phyloP scores from a whole-genome alignment of 2,329 filamentous ascomycete species.

The Conoideocrella luteorostrata region DNA sequence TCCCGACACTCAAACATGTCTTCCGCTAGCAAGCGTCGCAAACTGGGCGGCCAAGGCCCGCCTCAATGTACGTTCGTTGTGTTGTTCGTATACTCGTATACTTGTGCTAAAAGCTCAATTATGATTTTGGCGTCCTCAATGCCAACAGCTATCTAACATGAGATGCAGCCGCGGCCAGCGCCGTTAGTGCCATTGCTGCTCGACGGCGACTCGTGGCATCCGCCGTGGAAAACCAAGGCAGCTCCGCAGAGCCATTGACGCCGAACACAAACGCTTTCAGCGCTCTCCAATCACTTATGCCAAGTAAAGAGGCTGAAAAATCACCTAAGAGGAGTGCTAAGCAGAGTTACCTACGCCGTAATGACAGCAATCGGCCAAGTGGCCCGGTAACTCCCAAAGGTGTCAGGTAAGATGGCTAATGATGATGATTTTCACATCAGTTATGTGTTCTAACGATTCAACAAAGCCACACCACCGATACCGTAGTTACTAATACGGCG shows the following conservation, averaged over 20 bases:
- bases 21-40: constrained; percentile 28
- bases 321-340: constrained; percentile 15
- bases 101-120: too few relatives aligned
- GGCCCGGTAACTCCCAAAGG: background rate
- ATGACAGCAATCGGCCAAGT: background rate
- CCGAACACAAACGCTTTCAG: constrained; percentile 23
- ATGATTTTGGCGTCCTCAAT: too few relatives aligned
- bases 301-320: constrained; percentile 8
- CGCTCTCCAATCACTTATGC: constrained; percentile 17
- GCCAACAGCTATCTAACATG: background rate
- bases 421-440: background rate
- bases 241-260: constrained; percentile 13
- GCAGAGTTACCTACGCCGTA: constrained; percentile 2
- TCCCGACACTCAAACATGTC: constrained; percentile 14
- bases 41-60: constrained; percentile 23
- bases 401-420: background rate
- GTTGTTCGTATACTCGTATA: too few relatives aligned
- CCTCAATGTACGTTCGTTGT: constrained; percentile 26
- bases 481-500: background rate
- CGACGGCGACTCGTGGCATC: constrained; percentile 21
- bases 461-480: constrained; percentile 1
- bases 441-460: background rate
- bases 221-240: constrained; percentile 7
- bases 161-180: constrained; percentile 20
- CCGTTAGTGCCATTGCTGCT: constrained; percentile 32